Percentiles rank a stretch among this genome's conserved stretches.
Evolutionary conservation across 331 rosid species (phyloP).

Genomic region (Acacia pycnantha): DNA sequence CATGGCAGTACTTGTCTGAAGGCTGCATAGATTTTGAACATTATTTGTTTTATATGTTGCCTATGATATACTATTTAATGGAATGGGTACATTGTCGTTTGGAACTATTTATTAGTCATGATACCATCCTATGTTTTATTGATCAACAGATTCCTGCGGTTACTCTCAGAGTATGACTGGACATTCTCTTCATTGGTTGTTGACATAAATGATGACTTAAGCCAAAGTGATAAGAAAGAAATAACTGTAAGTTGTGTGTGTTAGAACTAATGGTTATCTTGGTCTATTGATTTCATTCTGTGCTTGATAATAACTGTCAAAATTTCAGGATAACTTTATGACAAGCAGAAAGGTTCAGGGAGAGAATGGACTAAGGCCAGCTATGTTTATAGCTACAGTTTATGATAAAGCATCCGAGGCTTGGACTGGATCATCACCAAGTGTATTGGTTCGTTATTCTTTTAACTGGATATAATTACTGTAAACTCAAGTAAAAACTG

Average conservation of each 20-base stretch:
- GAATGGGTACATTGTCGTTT: not conserved
- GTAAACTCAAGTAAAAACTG: not conserved
- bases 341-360: slow-evolving; percentile 58
- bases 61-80: not conserved
- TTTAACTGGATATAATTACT: slow-evolving; percentile 23
- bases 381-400: slow-evolving; percentile 77
- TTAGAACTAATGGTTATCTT: slow-evolving; percentile 15
- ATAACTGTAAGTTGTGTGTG: slow-evolving; percentile 63
- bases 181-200: slow-evolving; percentile 73
- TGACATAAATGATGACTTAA: slow-evolving; percentile 75
- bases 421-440: slow-evolving; percentile 85
- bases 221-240: slow-evolving; percentile 59
- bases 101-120: not conserved
- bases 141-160: slow-evolving; percentile 68
- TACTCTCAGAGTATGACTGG: slow-evolving; percentile 86
- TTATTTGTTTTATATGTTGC: not conserved
- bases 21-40: slow-evolving; percentile 10
- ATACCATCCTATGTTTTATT: slow-evolving; percentile 17
- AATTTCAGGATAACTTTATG: slow-evolving; percentile 72
- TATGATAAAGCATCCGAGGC: slow-evolving; percentile 86
- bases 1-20: not conserved
- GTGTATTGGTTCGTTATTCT: slow-evolving; percentile 49
- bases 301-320: slow-evolving; percentile 22
- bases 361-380: slow-evolving; percentile 51
- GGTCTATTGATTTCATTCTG: slow-evolving; percentile 9